phyloP scores from a whole-genome alignment of 345 rosid species.

The Eucalyptus albens region DNA sequence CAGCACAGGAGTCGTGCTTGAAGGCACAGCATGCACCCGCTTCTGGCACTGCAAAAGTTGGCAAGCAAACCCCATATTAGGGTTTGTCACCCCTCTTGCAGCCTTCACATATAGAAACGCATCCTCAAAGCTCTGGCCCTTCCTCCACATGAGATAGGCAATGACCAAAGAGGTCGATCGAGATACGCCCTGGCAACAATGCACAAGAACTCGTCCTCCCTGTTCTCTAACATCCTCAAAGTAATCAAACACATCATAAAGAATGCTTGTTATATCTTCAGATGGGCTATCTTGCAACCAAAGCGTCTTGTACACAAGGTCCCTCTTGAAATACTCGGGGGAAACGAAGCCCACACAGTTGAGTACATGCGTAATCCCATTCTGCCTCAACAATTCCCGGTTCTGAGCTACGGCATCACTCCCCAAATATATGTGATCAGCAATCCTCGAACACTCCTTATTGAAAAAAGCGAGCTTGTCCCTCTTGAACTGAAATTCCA shows the following conservation, averaged over 20 bases:
- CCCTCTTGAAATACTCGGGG: constrained; percentile 64
- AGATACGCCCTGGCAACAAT: constrained; percentile 66
- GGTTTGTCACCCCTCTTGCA: constrained; percentile 61
- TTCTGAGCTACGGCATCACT: constrained; percentile 71
- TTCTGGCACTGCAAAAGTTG: constrained; percentile 75
- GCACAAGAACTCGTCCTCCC: constrained; percentile 56
- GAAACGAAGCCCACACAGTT: constrained; percentile 73
- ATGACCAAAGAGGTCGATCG: constrained; percentile 60
- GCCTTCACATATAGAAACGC: constrained; percentile 67
- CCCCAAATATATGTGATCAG: constrained; percentile 51
- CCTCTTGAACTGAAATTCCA: constrained; percentile 47
- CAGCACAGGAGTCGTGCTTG: constrained; percentile 41
- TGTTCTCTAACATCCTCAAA: constrained; percentile 70
- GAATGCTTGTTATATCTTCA: constrained; percentile 63
- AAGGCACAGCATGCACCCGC: constrained; percentile 56
- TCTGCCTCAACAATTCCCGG: constrained; percentile 38
- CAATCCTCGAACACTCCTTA: constrained; percentile 67
- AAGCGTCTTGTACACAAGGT: constrained; percentile 66
- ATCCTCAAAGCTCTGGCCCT: constrained; percentile 65
- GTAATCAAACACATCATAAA: constrained; percentile 71
- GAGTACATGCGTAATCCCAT: constrained; percentile 64
- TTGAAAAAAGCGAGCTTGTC: constrained; percentile 64
- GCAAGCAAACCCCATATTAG: constrained; percentile 71
- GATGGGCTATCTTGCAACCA: constrained; percentile 66
- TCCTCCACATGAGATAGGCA: constrained; percentile 75